Evolutionary conservation across 2,329 filamentous ascomycete genomes (phyloP), one percentile per base, ranked within the genome.

Genomic region (Thermothelomyces thermophilus): DNA sequence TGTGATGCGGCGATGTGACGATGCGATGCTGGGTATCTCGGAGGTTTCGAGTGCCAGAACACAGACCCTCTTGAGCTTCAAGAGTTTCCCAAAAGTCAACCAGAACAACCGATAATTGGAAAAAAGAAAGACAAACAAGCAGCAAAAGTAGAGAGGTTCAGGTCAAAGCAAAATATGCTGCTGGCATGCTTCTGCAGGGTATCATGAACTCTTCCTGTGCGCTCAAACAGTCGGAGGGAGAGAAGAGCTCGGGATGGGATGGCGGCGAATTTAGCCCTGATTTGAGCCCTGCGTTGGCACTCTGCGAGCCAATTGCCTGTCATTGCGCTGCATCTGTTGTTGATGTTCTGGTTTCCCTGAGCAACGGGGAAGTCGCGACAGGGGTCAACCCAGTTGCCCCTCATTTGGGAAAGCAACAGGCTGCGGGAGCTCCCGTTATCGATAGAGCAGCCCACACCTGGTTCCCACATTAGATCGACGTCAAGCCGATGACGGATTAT

Each of bases 311-410:
- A 60, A 58, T 58, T 55, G 55, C 48, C 36, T 37, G 33, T 43
- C 46, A 51, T 47, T 58, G 46, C 48, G 46, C 42, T 34, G 30
- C 10, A 10, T 19, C n/a, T 39, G 40, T 57, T 60, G 56, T 58
- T 60, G 53, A 59, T 56, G 53, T 54, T 55, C 52, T 50, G 39
- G 49, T 50, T 58, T 51, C 44, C 56, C 55, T 24, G 30, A 51
- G 56, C 56, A 60, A 60, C 58, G 48, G 24, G 46, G 35, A 14
- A 40, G 33, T n/a, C 45, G 48, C 52, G 51, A 54, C 56, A 43
- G 39, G 56, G 56, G 45, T 28, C 7, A 9, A 16, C 44, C 45
- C 19, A 41, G 48, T 20, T 33, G n/a, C 41, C 44, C 39, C 43
- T 33, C 30, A 19, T n/a, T 22, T 11, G 20, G 47, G 28, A 53